phyloP scores from a whole-genome alignment of 2,329 filamentous ascomycete species.

The Penicillium sp. region DNA sequence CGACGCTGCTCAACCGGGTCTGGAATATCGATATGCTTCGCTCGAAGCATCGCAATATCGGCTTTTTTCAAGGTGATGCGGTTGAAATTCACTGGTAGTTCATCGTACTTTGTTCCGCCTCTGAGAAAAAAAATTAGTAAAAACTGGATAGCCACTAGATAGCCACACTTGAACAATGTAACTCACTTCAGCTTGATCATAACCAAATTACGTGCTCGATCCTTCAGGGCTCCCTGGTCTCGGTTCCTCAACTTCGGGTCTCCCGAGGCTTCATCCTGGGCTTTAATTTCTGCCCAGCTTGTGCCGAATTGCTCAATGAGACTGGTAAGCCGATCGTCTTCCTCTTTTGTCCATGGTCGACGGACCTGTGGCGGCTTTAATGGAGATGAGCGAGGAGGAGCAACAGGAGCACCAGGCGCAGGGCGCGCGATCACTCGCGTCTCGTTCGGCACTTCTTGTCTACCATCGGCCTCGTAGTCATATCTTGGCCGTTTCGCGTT shows the following conservation, averaged over 20 bases:
- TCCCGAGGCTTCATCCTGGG: conserved; percentile 26
- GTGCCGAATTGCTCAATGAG: conserved; percentile 47
- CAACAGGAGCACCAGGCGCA: not conserved
- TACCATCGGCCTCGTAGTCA: not conserved
- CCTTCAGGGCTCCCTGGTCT: conserved; percentile 52
- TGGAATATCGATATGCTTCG: conserved; percentile 8
- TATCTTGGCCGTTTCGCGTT: conserved; percentile 4
- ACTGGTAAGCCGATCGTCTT: conserved; percentile 44
- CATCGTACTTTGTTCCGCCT: conserved; percentile 23
- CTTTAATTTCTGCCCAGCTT: conserved; percentile 46
- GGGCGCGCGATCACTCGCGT: not conserved
- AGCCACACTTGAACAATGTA: not conserved
- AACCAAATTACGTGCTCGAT: conserved; percentile 54
- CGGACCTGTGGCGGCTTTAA: conserved; percentile 13
- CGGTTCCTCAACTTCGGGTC: conserved; percentile 34
- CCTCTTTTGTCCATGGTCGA: conserved; percentile 37
- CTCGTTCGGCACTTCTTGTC: not conserved
- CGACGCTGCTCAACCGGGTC: not conserved
- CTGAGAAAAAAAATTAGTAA: conserved; percentile 5
- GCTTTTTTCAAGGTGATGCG: conserved; percentile 34
- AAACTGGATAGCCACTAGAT: not conserved
- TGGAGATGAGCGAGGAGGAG: not conserved
- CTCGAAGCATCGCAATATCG: conserved; percentile 14
- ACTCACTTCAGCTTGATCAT: conserved; percentile 42
- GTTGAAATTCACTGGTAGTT: conserved; percentile 44